Evolutionary conservation across 495 filamentous ascomycete genomes (phyloP), one percentile per base, ranked within the genome.

Genomic region (Apiosordaria backusii): DNA sequence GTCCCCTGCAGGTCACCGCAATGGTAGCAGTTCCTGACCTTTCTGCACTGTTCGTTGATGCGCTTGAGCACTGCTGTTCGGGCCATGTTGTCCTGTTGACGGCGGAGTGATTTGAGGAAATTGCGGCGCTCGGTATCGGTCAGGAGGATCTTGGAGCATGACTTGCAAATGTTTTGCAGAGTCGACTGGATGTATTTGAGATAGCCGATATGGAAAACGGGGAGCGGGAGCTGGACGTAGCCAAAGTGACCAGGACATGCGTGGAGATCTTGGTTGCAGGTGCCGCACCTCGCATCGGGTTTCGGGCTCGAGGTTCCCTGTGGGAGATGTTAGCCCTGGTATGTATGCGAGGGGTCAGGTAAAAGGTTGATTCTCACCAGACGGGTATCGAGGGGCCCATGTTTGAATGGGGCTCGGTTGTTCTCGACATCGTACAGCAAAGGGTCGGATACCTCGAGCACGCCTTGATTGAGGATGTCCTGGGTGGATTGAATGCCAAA

Each of bases 191-290:
- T 91, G 68, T 93, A 89, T 72, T 91, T 93, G 71, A 98, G 88
- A 72, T 97, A 99, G 64, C 95, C 95, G 67, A 98, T 90, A 73
- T 98, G 95, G 70, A 97, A 97, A 26, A 90, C 90, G 4, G 95
- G 95, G 13, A 99, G 83, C 7, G 93, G 91, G 22, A 99, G 84
- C 74, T 89, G 85, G 65, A 98, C 88, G 78, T 97, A 90, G 52
- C 95, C 95, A 67, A 97, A 99, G 77, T 99, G 95, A 24, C 95
- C 95, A 67, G 93, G 93, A 76, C 95, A 99, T 57, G 87, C 82
- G 63, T 90, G 83, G 52, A 97, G 79, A 10, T 84, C 82, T 66
- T 88, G 84, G 57, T 89, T 87, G 76, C 95, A 99, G 22, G 95
- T 98, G 63, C 87, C 82, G 77, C 95, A 99, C 45, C 75, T 78